A percentile compares a stretch with the other conserved stretches of the same genome.
Conservation (phyloP, 176 grass and related monocot genomes). For the Hordeum vulgare region MorexV3_pseudomolecules_assembly NC_058520.1:414442162-414442661, state of each 20-base stretch:
- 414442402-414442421: conserved; percentile 24
- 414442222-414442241: not conserved
- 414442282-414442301: not conserved
- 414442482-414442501: conserved; percentile 44
- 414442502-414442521: not conserved
- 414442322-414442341: not conserved
- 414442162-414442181: not conserved
- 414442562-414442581: conserved; percentile 16
- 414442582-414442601: conserved; percentile 37
- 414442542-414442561: not conserved
- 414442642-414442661: conserved; percentile 70
- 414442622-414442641: conserved; percentile 73
- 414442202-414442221: not conserved
- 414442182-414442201: not conserved
- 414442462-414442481: conserved; percentile 56
- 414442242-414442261: not conserved
- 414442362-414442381: not conserved
- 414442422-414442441: conserved; percentile 49
- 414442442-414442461: conserved; percentile 57
- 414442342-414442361: not conserved
- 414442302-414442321: not conserved
- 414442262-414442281: not conserved
- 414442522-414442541: not conserved
- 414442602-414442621: conserved; percentile 42
- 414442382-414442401: not conserved